These are phyloP conservation scores for Penicillium manginii DNA, from an alignment of 495 filamentous ascomycete species.

Conservation along the genomic window DNA sequence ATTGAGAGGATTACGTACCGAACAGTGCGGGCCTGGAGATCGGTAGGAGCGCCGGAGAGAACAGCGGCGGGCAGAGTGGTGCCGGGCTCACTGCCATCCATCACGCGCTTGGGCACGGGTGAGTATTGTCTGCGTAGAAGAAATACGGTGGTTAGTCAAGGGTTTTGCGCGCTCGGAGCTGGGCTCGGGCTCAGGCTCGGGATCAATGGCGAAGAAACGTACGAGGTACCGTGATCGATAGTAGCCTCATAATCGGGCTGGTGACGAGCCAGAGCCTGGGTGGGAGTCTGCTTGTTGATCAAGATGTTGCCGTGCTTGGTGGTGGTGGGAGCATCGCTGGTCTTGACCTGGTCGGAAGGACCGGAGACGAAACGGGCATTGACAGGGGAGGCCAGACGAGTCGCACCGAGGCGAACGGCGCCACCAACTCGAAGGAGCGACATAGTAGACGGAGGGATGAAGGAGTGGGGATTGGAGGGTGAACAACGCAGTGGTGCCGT, in stretches of 20 bases:
- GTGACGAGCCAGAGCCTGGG: constrained; percentile 60
- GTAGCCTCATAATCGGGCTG: constrained; percentile 78
- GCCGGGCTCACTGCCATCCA: constrained; percentile 87
- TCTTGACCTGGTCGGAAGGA: constrained; percentile 36
- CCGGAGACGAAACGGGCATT: constrained; percentile 45
- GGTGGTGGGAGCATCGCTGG: constrained; percentile 45
- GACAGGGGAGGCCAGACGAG: constrained; percentile 34
- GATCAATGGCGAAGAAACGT: constrained; percentile 30
- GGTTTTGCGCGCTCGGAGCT: constrained; percentile 2
- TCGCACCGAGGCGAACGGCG: constrained; percentile 40
- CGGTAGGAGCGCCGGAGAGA: constrained; percentile 89
- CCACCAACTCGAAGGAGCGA: constrained; percentile 50
- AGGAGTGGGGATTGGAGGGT: constrained; percentile 24
- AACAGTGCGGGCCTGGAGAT: constrained; percentile 90
- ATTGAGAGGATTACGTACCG: constrained; percentile 60
- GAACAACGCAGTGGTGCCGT: constrained; percentile 24
- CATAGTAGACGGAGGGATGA: constrained; percentile 37
- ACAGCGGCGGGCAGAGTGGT: constrained; percentile 77
- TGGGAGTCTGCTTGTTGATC: constrained; percentile 56
- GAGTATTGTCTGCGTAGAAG: constrained; percentile 70
- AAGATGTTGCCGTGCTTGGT: constrained; percentile 45
- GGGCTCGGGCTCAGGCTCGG: background rate
- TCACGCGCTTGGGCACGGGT: constrained; percentile 82
- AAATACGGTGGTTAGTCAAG: constrained; percentile 28
- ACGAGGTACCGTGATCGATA: constrained; percentile 84